Percentiles rank a stretch among this genome's conserved stretches.
Evolutionary conservation across 768 basidiomycete genomes (phyloP).

Genomic region (Hypholoma fasciculare): DNA sequence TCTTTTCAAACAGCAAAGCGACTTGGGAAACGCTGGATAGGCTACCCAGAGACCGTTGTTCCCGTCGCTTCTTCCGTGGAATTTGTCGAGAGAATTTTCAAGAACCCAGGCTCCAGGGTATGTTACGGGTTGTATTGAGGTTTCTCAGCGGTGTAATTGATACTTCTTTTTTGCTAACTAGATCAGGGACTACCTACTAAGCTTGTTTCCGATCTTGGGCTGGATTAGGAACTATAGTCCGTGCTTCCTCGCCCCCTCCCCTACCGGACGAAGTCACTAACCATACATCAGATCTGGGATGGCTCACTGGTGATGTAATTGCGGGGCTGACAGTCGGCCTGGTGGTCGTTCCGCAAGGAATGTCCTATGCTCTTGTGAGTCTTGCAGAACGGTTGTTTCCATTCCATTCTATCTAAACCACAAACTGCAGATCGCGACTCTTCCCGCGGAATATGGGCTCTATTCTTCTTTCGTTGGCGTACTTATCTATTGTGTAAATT

Average conservation of each 20-base stretch:
- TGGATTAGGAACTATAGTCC: constrained; percentile 90
- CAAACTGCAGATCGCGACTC: constrained; percentile 69
- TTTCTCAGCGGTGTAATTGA: constrained; percentile 1
- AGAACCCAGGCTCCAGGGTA: constrained; percentile 50
- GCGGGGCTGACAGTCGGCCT: constrained; percentile 94
- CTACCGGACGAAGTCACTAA: not conserved
- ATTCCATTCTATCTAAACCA: not conserved
- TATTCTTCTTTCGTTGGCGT: constrained; percentile 94
- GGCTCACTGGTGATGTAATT: constrained; percentile 85
- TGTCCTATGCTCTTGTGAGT: constrained; percentile 81
- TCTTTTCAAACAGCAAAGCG: constrained; percentile 37
- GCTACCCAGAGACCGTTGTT: constrained; percentile 57
- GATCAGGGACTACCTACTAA: constrained; percentile 62
- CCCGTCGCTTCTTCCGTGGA: constrained; percentile 60
- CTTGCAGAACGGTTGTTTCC: not conserved
- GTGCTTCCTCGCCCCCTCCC: constrained; percentile 20
- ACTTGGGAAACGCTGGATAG: constrained; percentile 57
- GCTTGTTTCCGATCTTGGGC: constrained; percentile 80
- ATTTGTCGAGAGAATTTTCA: constrained; percentile 43
- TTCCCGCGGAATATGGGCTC: constrained; percentile 86
- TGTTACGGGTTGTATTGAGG: not conserved
- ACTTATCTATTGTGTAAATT: constrained; percentile 75
- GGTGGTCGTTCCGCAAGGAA: constrained; percentile 91
- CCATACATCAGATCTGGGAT: constrained; percentile 58
- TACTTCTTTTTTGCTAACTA: constrained; percentile 26